Base-by-base conservation (phyloP, 1,284 basidiomycete genomes). In the Cryptococcus amylolentus region DNA sequence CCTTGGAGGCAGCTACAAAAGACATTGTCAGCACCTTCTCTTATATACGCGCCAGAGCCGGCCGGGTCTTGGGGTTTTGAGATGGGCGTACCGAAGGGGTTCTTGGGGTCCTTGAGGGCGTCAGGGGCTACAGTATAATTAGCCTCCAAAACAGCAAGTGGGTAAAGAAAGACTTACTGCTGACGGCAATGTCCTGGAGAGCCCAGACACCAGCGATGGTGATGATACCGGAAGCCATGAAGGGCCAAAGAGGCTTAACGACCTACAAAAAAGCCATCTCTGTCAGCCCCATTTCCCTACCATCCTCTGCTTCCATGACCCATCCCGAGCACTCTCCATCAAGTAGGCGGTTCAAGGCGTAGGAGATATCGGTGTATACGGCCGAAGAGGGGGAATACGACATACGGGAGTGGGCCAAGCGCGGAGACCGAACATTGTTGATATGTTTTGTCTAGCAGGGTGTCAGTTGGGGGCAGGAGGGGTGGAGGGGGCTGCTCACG, bases 161-260 rank as follows among this genome's bases (percentile, higher is more conserved):
- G 16, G 18, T 26, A n/a, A 51, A 23, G 26, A n/a, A 9, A 20
- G 43, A 60, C 59, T 55, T 52, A 61, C 60, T 28, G 18, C 44
- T 51, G 40, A 61, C 53, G 39, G 56, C 60, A 16, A 57, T 44
- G 28, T 57, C 53, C 49, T 61, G 60, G 28, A 61, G 37, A 31
- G 50, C 49, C 4, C 78, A 77, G 45, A 75, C 76, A 5, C 81
- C 81, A 10, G 69, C 72, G 20, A 71, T 63, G 0, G 81, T 80
- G 0, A 83, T 81, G 67, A 65, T 78, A 27, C 75, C 58, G 1
- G 79, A 76, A 27, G 78, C 80, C 39, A 56, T 52, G 48, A 61
- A 61, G 41, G 60, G 60, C 60, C 60, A 61, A 35, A 61, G 56
- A 45, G 60, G 60, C 56, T 61, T 61, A 43, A 55, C 54, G 51